Percentiles rank a stretch among this genome's conserved stretches.
phyloP scores from a whole-genome alignment of 345 rosid genomes.

The Melaleuca quinquenervia region DNA sequence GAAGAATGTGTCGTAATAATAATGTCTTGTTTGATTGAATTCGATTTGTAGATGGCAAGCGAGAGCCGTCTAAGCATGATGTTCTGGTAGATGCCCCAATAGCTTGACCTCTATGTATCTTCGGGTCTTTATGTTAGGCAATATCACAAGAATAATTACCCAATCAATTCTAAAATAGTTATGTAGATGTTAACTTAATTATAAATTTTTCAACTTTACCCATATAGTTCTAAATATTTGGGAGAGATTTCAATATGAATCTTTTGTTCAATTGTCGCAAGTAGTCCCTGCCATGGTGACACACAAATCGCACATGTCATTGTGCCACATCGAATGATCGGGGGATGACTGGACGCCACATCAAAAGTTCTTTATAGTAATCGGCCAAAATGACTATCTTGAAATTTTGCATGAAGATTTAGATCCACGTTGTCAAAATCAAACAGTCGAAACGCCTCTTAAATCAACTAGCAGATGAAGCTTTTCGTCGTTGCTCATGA shows the following conservation, averaged over 20 bases:
- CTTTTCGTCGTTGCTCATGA: neutral
- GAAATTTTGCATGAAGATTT: rapidly evolving
- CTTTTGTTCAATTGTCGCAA: too few relatives aligned
- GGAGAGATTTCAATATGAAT: too few relatives aligned
- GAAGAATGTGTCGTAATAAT: neutral
- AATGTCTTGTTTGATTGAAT: neutral
- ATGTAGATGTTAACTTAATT: rapidly evolving
- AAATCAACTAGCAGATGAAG: neutral
- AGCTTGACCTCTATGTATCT: neutral
- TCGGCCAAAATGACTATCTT: neutral
- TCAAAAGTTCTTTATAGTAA: neutral
- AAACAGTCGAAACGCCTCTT: neutral
- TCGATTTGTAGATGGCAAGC: neutral
- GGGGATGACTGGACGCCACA: too few relatives aligned
- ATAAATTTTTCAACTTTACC: neutral
- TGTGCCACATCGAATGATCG: too few relatives aligned
- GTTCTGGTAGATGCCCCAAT: neutral
- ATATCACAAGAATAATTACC: neutral
- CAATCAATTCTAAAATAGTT: too few relatives aligned
- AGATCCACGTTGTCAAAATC: neutral
- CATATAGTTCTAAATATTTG: too few relatives aligned
- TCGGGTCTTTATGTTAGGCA: neutral
- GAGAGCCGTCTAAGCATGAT: neutral
- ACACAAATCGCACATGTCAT: too few relatives aligned
- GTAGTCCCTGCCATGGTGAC: too few relatives aligned